These are phyloP conservation scores for Zhuliangozyma parablackwelliae DNA, from an alignment of 1,139 yeast species.

Conservation along the genomic window DNA sequence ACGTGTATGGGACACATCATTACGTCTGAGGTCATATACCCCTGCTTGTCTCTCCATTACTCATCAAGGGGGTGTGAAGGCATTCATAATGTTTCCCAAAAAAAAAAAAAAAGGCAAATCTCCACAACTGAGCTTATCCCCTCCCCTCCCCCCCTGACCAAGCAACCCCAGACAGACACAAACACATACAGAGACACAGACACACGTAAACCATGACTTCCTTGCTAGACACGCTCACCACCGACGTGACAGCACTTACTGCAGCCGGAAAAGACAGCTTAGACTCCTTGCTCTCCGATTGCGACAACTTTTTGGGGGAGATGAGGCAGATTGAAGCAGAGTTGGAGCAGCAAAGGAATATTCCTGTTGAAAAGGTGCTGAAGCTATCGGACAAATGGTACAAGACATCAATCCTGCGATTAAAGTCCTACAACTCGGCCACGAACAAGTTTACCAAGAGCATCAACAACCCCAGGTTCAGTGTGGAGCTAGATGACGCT, in stretches of 20 bases:
- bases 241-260: conserved; percentile 23
- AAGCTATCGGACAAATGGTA: conserved; percentile 29
- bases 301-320: conserved; percentile 22
- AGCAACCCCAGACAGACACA: too few relatives aligned
- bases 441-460: conserved; percentile 36
- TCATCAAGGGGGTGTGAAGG: too few relatives aligned
- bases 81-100: too few relatives aligned
- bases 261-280: conserved; percentile 22
- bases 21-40: too few relatives aligned
- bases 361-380: conserved; percentile 1
- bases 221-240: conserved; percentile 25
- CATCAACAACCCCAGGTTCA: conserved; percentile 26
- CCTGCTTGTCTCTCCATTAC: too few relatives aligned
- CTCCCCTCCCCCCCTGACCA: too few relatives aligned
- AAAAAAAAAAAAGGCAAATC: too few relatives aligned
- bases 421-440: conserved; percentile 37
- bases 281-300: conserved; percentile 17
- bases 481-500: conserved; percentile 39
- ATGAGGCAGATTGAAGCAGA: conserved; percentile 26
- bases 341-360: conserved; percentile 11
- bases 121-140: too few relatives aligned
- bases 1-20: too few relatives aligned
- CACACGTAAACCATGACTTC: conserved; percentile 5
- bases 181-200: too few relatives aligned
- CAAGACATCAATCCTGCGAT: conserved; percentile 26